Evolutionary conservation across 805 yeast genomes (phyloP).

Genomic region (Candida pseudofarinosa): DNA sequence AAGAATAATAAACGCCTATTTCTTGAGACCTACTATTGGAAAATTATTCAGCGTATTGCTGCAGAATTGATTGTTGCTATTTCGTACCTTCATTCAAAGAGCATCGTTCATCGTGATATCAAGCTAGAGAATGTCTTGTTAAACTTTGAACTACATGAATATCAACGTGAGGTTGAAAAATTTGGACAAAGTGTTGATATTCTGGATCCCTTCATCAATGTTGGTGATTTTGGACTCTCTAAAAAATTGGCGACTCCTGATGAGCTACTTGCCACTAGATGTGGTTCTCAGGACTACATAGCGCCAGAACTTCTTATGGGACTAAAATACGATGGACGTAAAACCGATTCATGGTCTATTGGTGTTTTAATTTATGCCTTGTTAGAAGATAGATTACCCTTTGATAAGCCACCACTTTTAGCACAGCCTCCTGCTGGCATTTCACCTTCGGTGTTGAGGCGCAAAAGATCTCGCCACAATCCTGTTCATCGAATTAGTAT

Average conservation of each 20-base stretch:
- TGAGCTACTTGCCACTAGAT: constrained; percentile 74
- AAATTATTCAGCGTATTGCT: constrained; percentile 56
- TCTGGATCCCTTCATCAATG: constrained; percentile 33
- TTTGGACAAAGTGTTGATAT: background rate
- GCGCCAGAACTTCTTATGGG: constrained; percentile 94
- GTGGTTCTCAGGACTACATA: constrained; percentile 96
- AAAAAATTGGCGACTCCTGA: constrained; percentile 57
- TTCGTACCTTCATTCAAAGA: constrained; percentile 60
- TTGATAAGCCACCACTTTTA: constrained; percentile 71
- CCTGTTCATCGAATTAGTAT: constrained; percentile 89
- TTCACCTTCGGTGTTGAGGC: constrained; percentile 39
- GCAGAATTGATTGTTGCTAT: constrained; percentile 70
- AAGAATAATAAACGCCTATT: constrained; percentile 36
- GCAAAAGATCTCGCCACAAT: constrained; percentile 44
- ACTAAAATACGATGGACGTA: constrained; percentile 82
- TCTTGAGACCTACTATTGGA: constrained; percentile 33
- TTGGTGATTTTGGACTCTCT: constrained; percentile 90
- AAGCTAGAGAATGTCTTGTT: constrained; percentile 82
- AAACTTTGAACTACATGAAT: constrained; percentile 25
- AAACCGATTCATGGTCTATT: constrained; percentile 91
- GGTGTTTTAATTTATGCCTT: constrained; percentile 88
- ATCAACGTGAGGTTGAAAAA: constrained; percentile 17
- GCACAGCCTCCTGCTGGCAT: constrained; percentile 26
- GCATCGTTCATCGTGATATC: constrained; percentile 85
- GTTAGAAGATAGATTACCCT: constrained; percentile 84